Base-by-base conservation (phyloP, 768 basidiomycete genomes). In the Leccinellum albellum region DNA sequence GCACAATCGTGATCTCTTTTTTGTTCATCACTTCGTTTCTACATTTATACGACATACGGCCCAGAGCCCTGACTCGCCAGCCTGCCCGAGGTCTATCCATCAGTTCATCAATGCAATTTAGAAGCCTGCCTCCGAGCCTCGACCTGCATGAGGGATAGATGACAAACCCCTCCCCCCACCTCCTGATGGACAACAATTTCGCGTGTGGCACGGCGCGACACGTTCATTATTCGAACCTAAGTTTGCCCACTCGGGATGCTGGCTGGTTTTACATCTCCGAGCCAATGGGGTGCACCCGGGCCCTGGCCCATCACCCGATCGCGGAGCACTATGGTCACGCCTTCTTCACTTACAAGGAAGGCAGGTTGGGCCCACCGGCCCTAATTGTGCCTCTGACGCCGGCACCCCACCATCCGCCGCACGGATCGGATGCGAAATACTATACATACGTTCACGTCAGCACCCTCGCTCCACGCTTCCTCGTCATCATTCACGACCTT, bases 21-120 rank as follows among this genome's bases (percentile, higher is more conserved):
- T 32, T 50, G 29, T 53, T 24, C 51, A 10, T 40, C 37, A 40
- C 37, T 40, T 40, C 9, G 17, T 57, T 55, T 65, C 37, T 49
- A 53, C 42, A 23, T 37, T 55, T 33, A 45, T 59, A 15, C 48
- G n/a, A 45, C 44, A 28, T 24, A 40, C 46, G 47, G 37, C 54
- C 61, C 59, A 45, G 20, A 51, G 29, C 64, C 57, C 59, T 63
- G 45, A 20, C n/a, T 23, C 28, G 37, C 37, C 37, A 40, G n/a
- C 8, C n/a, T n/a, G n/a, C 37, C 35, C n/a, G 37, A 40, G 37
- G 37, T n/a, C 37, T 4, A 40, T 40, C n/a, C 48, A 60, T 45
- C 40, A 29, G 44, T 45, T 23, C 58, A 57, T 61, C 57, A 50
- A 50, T 32, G 21, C 51, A 54, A 58, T 40, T 53, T 51, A 54